Conservation (phyloP, 73 alveolate species). For the Tetrahymena elliotti region DNA sequence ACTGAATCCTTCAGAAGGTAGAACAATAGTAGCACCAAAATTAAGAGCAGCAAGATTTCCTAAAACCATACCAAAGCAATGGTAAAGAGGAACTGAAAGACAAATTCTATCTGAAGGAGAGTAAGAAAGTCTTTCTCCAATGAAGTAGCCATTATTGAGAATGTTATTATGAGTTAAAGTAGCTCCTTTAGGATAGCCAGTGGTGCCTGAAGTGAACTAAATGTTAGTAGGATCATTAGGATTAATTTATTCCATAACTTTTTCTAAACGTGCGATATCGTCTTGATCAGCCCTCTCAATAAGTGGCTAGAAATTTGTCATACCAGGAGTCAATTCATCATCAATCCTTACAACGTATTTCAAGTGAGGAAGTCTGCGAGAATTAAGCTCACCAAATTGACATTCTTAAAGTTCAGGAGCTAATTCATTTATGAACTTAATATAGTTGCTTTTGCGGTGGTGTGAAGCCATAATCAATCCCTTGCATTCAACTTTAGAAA, state of each 20-base stretch:
- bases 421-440: slow-evolving; percentile 43
- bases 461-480: slow-evolving; percentile 60
- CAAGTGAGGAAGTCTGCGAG: slow-evolving; percentile 28
- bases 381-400: slow-evolving; percentile 17
- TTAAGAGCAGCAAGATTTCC: slow-evolving; percentile 63
- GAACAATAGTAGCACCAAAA: slow-evolving; percentile 68
- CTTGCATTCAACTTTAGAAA: slow-evolving; percentile 41
- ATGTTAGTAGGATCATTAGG: slow-evolving; percentile 66
- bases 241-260: slow-evolving; percentile 13
- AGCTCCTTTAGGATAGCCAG: slow-evolving; percentile 80
- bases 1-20: slow-evolving; percentile 62
- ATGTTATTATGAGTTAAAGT: slow-evolving; percentile 55
- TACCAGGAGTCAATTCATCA: slow-evolving; percentile 44
- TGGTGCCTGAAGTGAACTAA: slow-evolving; percentile 78
- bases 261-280: slow-evolving; percentile 17
- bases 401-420: slow-evolving; percentile 46
- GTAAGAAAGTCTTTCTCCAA: slow-evolving; percentile 45
- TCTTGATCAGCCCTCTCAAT: neutral
- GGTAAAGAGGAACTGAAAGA: slow-evolving; percentile 78
- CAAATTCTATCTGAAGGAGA: slow-evolving; percentile 46
- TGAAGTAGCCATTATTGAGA: slow-evolving; percentile 55
- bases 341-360: slow-evolving; percentile 43
- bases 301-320: slow-evolving; percentile 56
- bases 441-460: slow-evolving; percentile 53
- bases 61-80: slow-evolving; percentile 81